Conservation (phyloP, 148 eudicot genomes). For the Silene conica region DNA sequence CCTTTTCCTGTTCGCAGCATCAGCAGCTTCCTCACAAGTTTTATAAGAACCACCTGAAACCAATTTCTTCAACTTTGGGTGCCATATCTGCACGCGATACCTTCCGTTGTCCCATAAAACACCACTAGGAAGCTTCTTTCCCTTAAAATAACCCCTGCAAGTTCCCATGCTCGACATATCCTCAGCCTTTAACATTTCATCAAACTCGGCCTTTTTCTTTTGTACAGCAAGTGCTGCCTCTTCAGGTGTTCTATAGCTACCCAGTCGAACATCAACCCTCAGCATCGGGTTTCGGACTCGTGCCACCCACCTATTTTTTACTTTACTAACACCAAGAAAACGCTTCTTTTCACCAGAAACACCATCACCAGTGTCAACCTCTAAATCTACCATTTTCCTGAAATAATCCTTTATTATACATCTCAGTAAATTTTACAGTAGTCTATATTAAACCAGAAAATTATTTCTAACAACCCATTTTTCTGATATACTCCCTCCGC, state of each 20-base stretch:
- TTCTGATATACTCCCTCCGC: too few relatives aligned
- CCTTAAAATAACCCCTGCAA: neutral
- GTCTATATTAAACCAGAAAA: too few relatives aligned
- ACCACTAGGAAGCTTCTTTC: constrained; percentile 4
- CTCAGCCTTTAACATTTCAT: neutral
- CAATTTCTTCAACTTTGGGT: neutral
- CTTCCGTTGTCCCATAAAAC: neutral
- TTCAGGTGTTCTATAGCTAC: neutral
- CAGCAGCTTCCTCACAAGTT: constrained; percentile 10
- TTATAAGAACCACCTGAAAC: constrained; percentile 2
- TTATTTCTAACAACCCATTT: too few relatives aligned
- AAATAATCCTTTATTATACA: too few relatives aligned
- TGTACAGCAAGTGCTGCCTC: constrained; percentile 23
- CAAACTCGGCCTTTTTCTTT: constrained; percentile 19
- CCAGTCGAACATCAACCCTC: neutral
- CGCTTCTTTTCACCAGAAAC: neutral
- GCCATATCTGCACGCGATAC: neutral
- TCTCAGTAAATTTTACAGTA: too few relatives aligned
- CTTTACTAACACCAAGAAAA: constrained; percentile 11
- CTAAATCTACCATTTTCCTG: too few relatives aligned
- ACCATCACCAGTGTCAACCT: too few relatives aligned
- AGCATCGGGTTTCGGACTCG: constrained; percentile 12
- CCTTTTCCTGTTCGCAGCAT: constrained; percentile 5
- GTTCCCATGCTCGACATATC: neutral
- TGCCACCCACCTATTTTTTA: constrained; percentile 14